Base-by-base conservation (phyloP, 1,284 basidiomycete genomes). In the Sporisorium scitamineum region DNA sequence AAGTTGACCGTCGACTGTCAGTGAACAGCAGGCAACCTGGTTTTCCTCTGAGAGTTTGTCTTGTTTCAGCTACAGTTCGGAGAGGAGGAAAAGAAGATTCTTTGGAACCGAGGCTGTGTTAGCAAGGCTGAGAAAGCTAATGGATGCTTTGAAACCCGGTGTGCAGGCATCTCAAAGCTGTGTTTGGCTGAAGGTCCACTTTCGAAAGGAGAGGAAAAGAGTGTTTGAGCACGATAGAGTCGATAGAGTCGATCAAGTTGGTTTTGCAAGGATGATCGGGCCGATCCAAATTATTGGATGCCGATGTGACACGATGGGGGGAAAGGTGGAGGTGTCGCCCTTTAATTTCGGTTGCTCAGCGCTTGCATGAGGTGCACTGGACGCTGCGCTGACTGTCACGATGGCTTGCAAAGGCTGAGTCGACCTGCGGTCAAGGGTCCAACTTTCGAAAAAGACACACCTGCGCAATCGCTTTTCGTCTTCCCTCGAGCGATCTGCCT, bases 101-200 rank as follows among this genome's bases (percentile, higher is more conserved):
- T 69, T 55, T 56, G 31, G 34, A 60, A 69, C 53, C 50, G 60
- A 69, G 66, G 66, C 66, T 69, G 56, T 69, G 66, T 42, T 48
- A 1, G 14, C 53, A 3, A 24, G n/a, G n/a, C n/a, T 31, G 24
- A 11, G 16, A 29, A 26, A n/a, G 10, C 16, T 8, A 48, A 14
- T 3, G 18, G 3, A 6, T 9, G 34, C 34, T 34, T 34, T 34
- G 3, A 6, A 34, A 9, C 13, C 34, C 34, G 34, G 34, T 8
- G 14, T 8, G 20, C 41, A 13, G 41, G 18, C 54, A 16, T 13
- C 13, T 16, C 14, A 13, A 27, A n/a, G n/a, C n/a, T n/a, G n/a
- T n/a, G n/a, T n/a, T n/a, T n/a, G n/a, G n/a, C n/a, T n/a, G n/a
- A n/a, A n/a, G n/a, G n/a, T n/a, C n/a, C n/a, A n/a, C n/a, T n/a